Percentiles rank a stretch among this genome's conserved stretches.
Conservation (phyloP, 345 rosid genomes). For the Trapa incisa region DNA sequence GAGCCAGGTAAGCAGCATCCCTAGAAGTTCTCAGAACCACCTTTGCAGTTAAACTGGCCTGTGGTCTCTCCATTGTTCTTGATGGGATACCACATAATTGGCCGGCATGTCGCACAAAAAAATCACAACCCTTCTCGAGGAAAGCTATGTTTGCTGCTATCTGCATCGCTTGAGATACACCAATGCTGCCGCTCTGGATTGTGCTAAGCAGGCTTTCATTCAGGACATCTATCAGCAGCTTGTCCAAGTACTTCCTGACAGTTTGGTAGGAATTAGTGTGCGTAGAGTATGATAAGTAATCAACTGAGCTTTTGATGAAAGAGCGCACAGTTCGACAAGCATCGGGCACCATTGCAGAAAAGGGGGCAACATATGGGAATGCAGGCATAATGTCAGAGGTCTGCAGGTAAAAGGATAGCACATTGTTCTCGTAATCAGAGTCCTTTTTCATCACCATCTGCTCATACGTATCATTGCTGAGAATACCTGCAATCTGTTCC, state of each 20-base stretch:
- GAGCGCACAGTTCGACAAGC: conserved; percentile 79
- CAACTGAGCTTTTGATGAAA: conserved; percentile 83
- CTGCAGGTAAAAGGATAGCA: conserved; percentile 64
- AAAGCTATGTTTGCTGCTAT: conserved; percentile 76
- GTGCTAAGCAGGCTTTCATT: conserved; percentile 54
- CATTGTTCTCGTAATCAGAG: conserved; percentile 67
- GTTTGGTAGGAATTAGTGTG: conserved; percentile 38
- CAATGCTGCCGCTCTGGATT: conserved; percentile 36
- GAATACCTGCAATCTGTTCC: conserved; percentile 40
- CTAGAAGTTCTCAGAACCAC: conserved; percentile 73
- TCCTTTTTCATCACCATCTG: conserved; percentile 81
- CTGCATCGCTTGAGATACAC: conserved; percentile 90
- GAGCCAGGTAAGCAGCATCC: conserved; percentile 63
- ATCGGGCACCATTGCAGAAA: conserved; percentile 94
- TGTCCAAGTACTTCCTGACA: conserved; percentile 65
- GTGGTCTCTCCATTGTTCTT: conserved; percentile 59
- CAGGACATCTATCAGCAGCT: conserved; percentile 71
- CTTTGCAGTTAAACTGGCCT: conserved; percentile 62
- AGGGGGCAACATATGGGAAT: conserved; percentile 82
- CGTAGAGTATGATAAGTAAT: conserved; percentile 64
- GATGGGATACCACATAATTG: conserved; percentile 80
- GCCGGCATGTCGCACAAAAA: conserved; percentile 68
- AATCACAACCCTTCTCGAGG: conserved; percentile 82
- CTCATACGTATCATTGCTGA: conserved; percentile 55
- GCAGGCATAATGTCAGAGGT: conserved; percentile 80